Evolutionary conservation across 148 eudicot genomes (phyloP).

Genomic region (Dysphania ambrosioides): DNA sequence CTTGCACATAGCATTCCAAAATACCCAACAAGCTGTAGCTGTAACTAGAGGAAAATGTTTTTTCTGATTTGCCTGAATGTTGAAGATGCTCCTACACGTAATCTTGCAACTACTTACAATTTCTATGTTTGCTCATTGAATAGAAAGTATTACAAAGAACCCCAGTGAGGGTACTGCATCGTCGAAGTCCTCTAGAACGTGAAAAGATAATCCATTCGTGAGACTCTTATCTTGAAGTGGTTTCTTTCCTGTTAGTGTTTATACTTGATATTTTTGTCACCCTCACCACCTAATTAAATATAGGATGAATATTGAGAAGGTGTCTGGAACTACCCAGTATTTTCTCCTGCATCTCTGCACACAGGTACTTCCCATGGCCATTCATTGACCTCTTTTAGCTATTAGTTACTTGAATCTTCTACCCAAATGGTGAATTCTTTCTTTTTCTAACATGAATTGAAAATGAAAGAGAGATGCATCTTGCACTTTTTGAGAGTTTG

Average conservation of each 20-base stretch:
- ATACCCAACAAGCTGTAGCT: background rate
- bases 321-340: constrained; percentile 72
- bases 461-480: background rate
- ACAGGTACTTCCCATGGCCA: constrained; percentile 50
- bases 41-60: background rate
- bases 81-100: background rate
- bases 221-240: constrained; percentile 4
- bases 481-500: background rate
- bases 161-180: constrained; percentile 94
- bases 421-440: background rate
- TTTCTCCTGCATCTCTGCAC: constrained; percentile 91
- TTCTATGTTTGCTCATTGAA: constrained; percentile 15
- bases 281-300: background rate
- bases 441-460: background rate
- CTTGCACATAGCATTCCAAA: background rate
- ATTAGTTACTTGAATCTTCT: constrained; percentile 4
- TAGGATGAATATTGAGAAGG: constrained; percentile 92
- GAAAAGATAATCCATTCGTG: constrained; percentile 90
- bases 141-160: constrained; percentile 83
- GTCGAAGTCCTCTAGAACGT: constrained; percentile 93
- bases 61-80: constrained; percentile 1
- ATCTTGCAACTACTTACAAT: constrained; percentile 1
- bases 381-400: background rate
- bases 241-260: background rate
- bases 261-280: constrained; percentile 1